phyloP scores from a whole-genome alignment of 2,329 filamentous ascomycete genomes.

The Cadophora malorum region DNA sequence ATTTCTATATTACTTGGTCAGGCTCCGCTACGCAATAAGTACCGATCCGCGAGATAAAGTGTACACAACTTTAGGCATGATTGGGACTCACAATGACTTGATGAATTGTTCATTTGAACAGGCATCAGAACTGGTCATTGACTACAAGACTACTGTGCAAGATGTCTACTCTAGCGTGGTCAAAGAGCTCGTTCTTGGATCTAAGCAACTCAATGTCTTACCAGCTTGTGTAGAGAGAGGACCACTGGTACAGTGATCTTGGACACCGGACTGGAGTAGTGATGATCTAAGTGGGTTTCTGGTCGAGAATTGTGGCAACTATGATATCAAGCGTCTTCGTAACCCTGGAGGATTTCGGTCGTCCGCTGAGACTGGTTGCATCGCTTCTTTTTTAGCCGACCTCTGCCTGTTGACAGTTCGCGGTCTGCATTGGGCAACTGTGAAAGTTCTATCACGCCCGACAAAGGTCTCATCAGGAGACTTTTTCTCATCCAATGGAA shows the following conservation, averaged over 20 bases:
- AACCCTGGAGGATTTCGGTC: not conserved
- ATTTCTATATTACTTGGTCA: not conserved
- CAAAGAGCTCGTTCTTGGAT: not conserved
- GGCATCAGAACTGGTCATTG: not conserved
- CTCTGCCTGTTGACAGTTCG: not conserved
- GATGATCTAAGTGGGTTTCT: not conserved
- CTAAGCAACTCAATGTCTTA: conserved; percentile 15
- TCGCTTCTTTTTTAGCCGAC: not conserved
- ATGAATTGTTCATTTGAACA: not conserved
- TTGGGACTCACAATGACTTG: not conserved
- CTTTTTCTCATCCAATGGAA: not conserved
- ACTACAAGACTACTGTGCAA: conserved; percentile 18
- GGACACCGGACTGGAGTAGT: conserved; percentile 18
- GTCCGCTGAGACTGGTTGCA: not conserved
- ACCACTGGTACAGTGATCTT: not conserved
- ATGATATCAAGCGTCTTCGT: not conserved
- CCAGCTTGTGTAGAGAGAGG: conserved; percentile 1
- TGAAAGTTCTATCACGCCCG: not conserved
- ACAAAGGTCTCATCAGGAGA: not conserved
- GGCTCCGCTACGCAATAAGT: not conserved
- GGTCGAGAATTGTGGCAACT: not conserved
- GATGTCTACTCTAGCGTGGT: conserved; percentile 20
- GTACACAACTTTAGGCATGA: conserved; percentile 3
- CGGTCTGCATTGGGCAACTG: not conserved
- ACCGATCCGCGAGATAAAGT: conserved; percentile 16